Base-by-base conservation (phyloP, 2,329 filamentous ascomycete species). In the Rugonectria rugulosa region DNA sequence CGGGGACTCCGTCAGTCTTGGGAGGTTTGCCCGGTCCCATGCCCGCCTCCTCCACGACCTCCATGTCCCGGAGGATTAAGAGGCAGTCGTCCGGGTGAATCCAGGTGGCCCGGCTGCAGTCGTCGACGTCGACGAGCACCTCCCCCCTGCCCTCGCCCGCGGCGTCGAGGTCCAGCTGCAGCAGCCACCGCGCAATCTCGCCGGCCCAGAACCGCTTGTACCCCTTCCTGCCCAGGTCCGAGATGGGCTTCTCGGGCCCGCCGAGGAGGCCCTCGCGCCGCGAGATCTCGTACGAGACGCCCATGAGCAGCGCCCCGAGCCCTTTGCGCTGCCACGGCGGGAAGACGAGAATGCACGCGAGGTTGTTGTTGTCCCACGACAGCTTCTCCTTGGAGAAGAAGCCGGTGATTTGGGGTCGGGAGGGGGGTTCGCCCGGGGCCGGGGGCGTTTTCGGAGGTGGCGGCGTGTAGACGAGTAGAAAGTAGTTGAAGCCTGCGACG, bases 371-470 rank as follows among this genome's bases (percentile, higher is more conserved):
- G 69, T 99, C 95, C 94, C 95, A 99, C 4, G 92, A 97, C 81
- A 97, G 90, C 73, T 98, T 98, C 74, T 99, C 95, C 72, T 99
- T 98, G 61, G 91, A 96, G 78, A 98, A 99, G 81, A 98, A 98
- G n/a, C 95, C 95, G 1, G 94, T 85, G 24, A 97, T 88, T 48
- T 74, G 73, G 10, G 72, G 72, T 56, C 14, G 62, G 68, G 88
- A 53, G 37, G n/a, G 50, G 47, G 47, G 41, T 17, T 57, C 45
- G 15, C 42, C 38, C 42, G 46, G 27, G 10, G 44, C 27, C 23
- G 48, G 20, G 43, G 64, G 47, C 8, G 53, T 48, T 27, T 53
- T 40, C 10, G 66, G 60, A 9, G 62, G 62, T 1, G 73, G 69
- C 7, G 80, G 81, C 8, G 87, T 89, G 69, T 93, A 89, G 38